Evolutionary conservation across 345 rosid genomes (phyloP), one percentile per base, ranked within the genome.

Genomic region (Mercurialis annua): DNA sequence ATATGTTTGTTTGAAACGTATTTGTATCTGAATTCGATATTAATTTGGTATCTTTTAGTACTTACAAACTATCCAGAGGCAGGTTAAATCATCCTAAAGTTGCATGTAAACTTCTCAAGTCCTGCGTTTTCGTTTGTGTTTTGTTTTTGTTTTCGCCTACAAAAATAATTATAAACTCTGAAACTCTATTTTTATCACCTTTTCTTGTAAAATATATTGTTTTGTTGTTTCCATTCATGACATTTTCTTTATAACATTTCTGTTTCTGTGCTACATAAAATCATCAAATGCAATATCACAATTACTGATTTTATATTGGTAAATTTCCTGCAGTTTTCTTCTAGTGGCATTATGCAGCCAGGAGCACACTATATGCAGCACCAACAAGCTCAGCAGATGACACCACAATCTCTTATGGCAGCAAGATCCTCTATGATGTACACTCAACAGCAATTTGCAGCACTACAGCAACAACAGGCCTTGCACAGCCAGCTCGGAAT

Each of bases 341-440:
- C 96, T 7, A 60, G 92, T 62, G 87, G 97, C 46, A 63, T 87
- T 64, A 71, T 86, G 80, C 99, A 88, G 79, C 85, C 89, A 53
- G 98, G 90, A 70, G 81, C 83, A 51, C 96, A 86, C 82, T 95
- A 89, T 76, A 60, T 92, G 93, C 98, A 85, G 73, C 91, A 88
- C 56, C 96, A 89, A 70, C 99, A 94, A 80, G 80, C 90, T 66
- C 96, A 86, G 74, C 96, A 86, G 77, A 86, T 89, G 96, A 85
- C 87, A 54, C 95, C 81, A 2, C 98, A 95, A 67, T 82, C 99
- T 3, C 87, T 95, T 12, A 81, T 95, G 90, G 96, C 92, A 6
- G 90, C 97, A 5, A 83, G 97, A 50, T 85, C 99, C 30, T 92
- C 99, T 57, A 89, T 90, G 96, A 26, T 90, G 77, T 95, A 92